Conservation (phyloP, 2,329 filamentous ascomycete genomes). For the Epichloe festucae region DNA sequence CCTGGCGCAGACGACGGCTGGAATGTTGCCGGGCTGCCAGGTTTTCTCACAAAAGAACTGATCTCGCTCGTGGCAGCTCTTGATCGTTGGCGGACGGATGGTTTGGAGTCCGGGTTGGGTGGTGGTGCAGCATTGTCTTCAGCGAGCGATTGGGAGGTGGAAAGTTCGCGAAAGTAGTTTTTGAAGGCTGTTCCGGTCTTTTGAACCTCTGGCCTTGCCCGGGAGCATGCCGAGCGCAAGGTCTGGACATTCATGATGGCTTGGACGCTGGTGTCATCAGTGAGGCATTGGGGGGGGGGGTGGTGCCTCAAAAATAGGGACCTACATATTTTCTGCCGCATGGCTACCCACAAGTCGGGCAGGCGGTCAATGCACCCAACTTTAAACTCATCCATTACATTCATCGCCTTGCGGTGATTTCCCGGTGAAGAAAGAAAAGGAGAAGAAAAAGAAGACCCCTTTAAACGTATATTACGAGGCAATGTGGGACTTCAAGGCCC, state of each 20-base stretch:
- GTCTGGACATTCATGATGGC: slow-evolving; percentile 25
- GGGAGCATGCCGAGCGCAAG: slow-evolving; percentile 24
- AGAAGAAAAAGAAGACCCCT: neutral
- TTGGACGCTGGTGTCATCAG: slow-evolving; percentile 2
- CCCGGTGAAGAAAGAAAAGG: neutral
- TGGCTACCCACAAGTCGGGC: neutral
- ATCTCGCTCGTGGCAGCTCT: slow-evolving; percentile 23
- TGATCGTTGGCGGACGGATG: slow-evolving; percentile 17
- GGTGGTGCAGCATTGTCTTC: slow-evolving; percentile 15
- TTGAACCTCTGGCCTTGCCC: slow-evolving; percentile 21
- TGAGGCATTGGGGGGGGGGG: neutral
- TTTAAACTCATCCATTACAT: neutral
- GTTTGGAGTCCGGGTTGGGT: slow-evolving; percentile 9
- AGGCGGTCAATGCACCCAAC: neutral
- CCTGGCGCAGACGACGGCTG: slow-evolving; percentile 1
- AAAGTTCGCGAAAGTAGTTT: slow-evolving; percentile 17
- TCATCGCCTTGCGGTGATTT: neutral
- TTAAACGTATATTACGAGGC: neutral
- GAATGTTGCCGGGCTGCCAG: slow-evolving; percentile 2
- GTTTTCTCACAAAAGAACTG: slow-evolving; percentile 16
- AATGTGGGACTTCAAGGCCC: neutral
- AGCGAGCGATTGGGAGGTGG: slow-evolving; percentile 23
- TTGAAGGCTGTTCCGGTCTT: slow-evolving; percentile 18
- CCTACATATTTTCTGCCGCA: slow-evolving; percentile 1
- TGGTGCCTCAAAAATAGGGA: neutral